Conservation (phyloP, 176 grass and related monocot genomes). For the Thalia dealbata region DNA sequence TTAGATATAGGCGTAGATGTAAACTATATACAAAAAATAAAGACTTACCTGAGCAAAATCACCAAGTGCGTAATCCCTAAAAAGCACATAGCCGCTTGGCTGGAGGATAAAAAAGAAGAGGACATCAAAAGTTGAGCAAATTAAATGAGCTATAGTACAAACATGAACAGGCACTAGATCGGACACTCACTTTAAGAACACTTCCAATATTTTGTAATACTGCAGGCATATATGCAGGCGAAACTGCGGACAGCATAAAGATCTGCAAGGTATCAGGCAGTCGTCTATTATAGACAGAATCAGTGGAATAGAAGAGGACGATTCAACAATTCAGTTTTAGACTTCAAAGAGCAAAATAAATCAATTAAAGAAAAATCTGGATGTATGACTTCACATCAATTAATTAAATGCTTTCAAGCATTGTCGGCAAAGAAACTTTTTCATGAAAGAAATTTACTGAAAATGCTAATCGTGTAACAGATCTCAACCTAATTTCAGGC, state of each 20-base stretch:
- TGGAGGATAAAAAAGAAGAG: conserved; percentile 2
- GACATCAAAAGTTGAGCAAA: not conserved
- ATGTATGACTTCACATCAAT: no score
- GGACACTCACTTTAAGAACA: conserved; percentile 14
- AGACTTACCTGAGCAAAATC: conserved; percentile 22
- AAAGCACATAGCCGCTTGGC: conserved; percentile 20
- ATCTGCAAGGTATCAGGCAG: conserved; percentile 9
- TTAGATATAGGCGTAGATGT: not conserved
- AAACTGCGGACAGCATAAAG: conserved; percentile 24
- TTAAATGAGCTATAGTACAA: not conserved
- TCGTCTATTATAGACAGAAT: not conserved
- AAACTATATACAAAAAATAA: not conserved
- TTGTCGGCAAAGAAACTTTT: not conserved
- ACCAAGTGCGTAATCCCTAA: conserved; percentile 19
- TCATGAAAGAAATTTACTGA: no score
- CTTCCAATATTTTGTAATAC: conserved; percentile 15
- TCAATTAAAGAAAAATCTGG: not conserved
- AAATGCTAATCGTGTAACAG: no score
- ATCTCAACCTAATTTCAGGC: no score
- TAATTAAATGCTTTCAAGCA: not conserved
- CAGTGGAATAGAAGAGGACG: not conserved
- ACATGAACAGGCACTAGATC: not conserved
- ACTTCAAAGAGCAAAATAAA: not conserved
- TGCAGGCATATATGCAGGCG: conserved; percentile 18
- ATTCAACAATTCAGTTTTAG: not conserved